A percentile compares a stretch with the other conserved stretches of the same genome.
Evolutionary conservation across 768 basidiomycete species (phyloP).

Genomic region (Russula sp.): DNA sequence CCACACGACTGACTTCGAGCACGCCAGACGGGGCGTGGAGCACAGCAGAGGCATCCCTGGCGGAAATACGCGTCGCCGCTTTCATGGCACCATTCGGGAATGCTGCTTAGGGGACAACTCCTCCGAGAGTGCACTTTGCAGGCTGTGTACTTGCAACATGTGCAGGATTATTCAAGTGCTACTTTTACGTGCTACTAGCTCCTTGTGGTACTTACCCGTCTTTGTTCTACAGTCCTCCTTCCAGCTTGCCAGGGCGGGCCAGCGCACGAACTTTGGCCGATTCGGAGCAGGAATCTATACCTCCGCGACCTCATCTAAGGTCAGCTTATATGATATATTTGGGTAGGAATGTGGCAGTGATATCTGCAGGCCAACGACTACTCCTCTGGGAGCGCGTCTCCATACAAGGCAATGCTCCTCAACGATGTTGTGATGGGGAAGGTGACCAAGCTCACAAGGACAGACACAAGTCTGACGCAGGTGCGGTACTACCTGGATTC

Average conservation of each 20-base stretch:
- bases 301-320: constrained; percentile 27
- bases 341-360: neutral
- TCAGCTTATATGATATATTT: neutral
- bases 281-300: constrained; percentile 26
- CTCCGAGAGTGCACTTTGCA: constrained; percentile 18
- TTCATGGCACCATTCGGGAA: constrained; percentile 25
- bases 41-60: constrained; percentile 1
- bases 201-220: neutral
- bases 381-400: constrained; percentile 11
- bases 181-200: neutral
- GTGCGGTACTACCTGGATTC: constrained; percentile 1
- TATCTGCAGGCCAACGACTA: constrained; percentile 24
- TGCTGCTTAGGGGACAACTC: constrained; percentile 24
- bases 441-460: constrained; percentile 13
- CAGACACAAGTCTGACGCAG: constrained; percentile 19
- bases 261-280: constrained; percentile 23
- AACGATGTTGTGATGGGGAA: constrained; percentile 26
- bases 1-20: neutral
- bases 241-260: constrained; percentile 17
- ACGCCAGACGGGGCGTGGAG: constrained; percentile 15
- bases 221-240: constrained; percentile 21
- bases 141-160: constrained; percentile 17
- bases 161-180: constrained; percentile 24
- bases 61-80: constrained; percentile 26
- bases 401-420: constrained; percentile 23